These are phyloP conservation scores for Phytophthora capsici DNA, from an alignment of 352 stramenopile species.

Conservation along the genomic window DNA sequence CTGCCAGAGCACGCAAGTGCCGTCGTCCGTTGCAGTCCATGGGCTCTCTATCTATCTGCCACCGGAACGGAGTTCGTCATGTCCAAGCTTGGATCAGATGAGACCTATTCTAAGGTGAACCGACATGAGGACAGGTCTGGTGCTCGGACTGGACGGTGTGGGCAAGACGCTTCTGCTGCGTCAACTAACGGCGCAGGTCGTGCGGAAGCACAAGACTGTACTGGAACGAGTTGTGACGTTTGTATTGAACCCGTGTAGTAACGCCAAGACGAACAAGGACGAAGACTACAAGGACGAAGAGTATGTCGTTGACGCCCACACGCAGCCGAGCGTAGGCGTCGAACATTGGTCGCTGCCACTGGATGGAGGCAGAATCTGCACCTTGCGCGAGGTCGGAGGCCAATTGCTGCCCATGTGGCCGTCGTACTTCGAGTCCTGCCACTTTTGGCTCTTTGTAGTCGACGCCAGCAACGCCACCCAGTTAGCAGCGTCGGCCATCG, in stretches of 20 bases:
- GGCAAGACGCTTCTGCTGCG: constrained; percentile 79
- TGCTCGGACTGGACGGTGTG: constrained; percentile 69
- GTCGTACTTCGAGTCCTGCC: constrained; percentile 65
- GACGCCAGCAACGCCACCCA: constrained; percentile 63
- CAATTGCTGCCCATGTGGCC: constrained; percentile 80
- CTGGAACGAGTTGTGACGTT: constrained; percentile 48
- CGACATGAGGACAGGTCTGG: constrained; percentile 63
- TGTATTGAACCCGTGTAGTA: constrained; percentile 20
- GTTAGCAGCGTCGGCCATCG: constrained; percentile 53
- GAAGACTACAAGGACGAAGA: constrained; percentile 21
- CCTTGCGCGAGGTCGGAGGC: constrained; percentile 68
- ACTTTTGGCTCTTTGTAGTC: constrained; percentile 79
- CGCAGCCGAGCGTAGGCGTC: constrained; percentile 69
- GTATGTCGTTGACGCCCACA: constrained; percentile 37
- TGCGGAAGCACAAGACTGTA: constrained; percentile 48
- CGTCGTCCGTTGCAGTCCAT: constrained; percentile 3
- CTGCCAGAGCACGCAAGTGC: constrained; percentile 13
- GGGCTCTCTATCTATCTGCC: not conserved
- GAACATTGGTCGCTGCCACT: constrained; percentile 64
- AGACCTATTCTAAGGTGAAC: constrained; percentile 22
- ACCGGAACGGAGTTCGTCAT: too few species aligned
- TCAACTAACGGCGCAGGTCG: constrained; percentile 55
- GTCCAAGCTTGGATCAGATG: too few species aligned
- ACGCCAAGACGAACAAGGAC: constrained; percentile 10
- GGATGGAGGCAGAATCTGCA: constrained; percentile 38